phyloP scores from a whole-genome alignment of 352 stramenopile genomes.

The Pythium folliculosum region DNA sequence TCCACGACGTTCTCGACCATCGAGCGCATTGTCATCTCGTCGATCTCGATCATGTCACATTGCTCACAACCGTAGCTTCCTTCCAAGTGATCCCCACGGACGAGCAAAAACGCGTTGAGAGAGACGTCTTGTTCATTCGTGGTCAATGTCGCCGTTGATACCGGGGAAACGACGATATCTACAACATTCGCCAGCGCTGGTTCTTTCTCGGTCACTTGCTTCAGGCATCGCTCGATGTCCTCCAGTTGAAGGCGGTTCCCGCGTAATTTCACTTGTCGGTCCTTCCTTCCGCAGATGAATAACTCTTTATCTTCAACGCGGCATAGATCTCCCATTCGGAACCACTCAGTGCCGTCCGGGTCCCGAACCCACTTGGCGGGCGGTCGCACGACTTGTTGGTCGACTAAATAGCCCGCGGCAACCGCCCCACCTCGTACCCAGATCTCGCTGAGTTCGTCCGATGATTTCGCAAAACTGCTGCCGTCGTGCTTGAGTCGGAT shows the following conservation, averaged over 20 bases:
- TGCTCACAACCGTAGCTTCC: not conserved
- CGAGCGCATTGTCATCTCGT: conserved; percentile 11
- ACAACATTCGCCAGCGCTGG: not conserved
- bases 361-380: conserved; percentile 1
- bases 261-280: conserved; percentile 57
- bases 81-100: not conserved
- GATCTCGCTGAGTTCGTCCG: conserved; percentile 32
- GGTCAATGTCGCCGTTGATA: not conserved
- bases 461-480: not conserved
- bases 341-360: conserved; percentile 23
- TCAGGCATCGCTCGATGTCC: conserved; percentile 43
- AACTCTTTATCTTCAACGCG: conserved; percentile 32
- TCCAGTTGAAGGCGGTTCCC: conserved; percentile 56
- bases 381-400: not conserved
- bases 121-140: not conserved
- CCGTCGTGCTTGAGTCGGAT: conserved; percentile 29
- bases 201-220: not conserved
- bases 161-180: not conserved
- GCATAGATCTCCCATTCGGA: conserved; percentile 51
- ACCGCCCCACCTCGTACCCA: conserved; percentile 41
- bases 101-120: not conserved
- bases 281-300: conserved; percentile 46
- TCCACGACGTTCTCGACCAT: conserved; percentile 37
- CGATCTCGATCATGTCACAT: conserved; percentile 2
- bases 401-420: conserved; percentile 36